These are phyloP conservation scores for Hawksworthiomyces lignivorus DNA, from an alignment of 2,329 filamentous ascomycete species.

Conservation along the genomic window DNA sequence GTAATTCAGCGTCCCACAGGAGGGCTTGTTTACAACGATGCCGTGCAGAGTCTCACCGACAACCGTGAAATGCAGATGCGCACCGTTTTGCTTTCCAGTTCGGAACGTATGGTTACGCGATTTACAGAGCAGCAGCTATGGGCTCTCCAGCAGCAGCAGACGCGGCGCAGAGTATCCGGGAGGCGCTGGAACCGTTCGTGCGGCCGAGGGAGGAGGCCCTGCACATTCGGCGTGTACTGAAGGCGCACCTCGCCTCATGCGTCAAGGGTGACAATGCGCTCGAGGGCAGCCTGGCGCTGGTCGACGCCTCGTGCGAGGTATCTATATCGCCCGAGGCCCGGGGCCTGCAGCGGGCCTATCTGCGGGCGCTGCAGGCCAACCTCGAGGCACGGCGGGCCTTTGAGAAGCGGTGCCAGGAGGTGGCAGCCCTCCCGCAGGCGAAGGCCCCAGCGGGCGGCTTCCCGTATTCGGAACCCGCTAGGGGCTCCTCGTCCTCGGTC, in stretches of 20 bases:
- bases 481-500: conserved; percentile 8
- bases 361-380: conserved; percentile 47
- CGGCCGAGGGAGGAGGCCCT: conserved; percentile 50
- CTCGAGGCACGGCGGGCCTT: conserved; percentile 39
- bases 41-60: too few species aligned
- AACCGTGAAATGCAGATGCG: too few species aligned
- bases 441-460: neutral
- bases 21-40: too few species aligned
- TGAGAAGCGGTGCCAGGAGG: conserved; percentile 17
- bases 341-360: conserved; percentile 46
- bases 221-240: conserved; percentile 47
- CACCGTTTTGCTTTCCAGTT: too few species aligned
- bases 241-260: conserved; percentile 44
- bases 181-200: conserved; percentile 42
- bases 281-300: conserved; percentile 34
- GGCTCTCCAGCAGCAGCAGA: conserved; percentile 2
- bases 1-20: too few species aligned
- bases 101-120: too few species aligned
- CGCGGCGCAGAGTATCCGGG: conserved; percentile 10
- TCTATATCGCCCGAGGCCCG: conserved; percentile 28
- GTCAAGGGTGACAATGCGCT: conserved; percentile 26
- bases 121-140: too few species aligned
- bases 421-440: neutral
- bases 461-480: too few species aligned
- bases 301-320: conserved; percentile 30